Evolutionary conservation across 164 flowering plant species (phyloP).

Genomic region (Stephania yunnanensis): DNA sequence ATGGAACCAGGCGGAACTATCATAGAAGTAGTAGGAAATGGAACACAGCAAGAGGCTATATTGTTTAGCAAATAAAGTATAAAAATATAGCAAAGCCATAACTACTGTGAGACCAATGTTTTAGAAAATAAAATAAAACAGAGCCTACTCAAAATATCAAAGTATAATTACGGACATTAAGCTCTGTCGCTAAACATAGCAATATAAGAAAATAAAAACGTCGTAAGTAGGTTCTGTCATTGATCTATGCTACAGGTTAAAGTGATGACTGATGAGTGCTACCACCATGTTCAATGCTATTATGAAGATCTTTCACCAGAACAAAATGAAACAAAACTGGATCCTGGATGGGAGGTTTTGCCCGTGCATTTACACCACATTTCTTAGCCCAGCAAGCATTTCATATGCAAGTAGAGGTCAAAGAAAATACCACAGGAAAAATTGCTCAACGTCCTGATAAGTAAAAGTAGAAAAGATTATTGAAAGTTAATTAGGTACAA

Average conservation of each 20-base stretch:
- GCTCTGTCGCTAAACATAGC: background rate
- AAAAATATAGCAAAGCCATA: background rate
- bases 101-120: background rate
- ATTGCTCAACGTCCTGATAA: background rate
- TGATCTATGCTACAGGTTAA: background rate
- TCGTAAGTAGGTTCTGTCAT: background rate
- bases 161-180: background rate
- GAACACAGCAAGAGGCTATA: background rate
- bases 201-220: background rate
- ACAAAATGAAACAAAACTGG: background rate
- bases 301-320: background rate
- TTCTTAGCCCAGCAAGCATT: background rate
- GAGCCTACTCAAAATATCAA: background rate
- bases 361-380: background rate
- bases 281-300: background rate
- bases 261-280: background rate
- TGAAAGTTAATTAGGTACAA: background rate
- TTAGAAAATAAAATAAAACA: background rate
- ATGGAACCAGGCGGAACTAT: background rate
- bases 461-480: background rate
- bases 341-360: background rate
- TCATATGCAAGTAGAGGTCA: slow-evolving; percentile 1
- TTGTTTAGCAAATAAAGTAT: background rate
- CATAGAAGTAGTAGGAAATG: background rate
- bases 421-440: background rate